Evolutionary conservation across 2,329 filamentous ascomycete species (phyloP).

Genomic region (Exophiala aquamarina): DNA sequence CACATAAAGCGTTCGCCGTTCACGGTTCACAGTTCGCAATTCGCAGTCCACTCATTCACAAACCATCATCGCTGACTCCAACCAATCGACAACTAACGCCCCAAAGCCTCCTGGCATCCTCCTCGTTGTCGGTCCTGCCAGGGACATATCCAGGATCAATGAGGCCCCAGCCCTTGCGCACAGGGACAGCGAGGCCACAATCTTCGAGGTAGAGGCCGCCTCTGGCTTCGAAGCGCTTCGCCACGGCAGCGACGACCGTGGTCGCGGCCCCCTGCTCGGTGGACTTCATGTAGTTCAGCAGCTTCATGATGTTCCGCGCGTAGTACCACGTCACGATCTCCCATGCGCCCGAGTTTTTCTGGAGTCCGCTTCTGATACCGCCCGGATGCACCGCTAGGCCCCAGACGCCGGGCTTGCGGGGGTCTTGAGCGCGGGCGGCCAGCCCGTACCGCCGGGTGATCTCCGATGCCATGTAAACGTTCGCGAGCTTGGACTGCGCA

Average conservation of each 20-base stretch:
- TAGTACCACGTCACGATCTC: conserved; percentile 9
- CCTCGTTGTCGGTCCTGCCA: conserved; percentile 3
- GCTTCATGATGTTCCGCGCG: conserved; percentile 11
- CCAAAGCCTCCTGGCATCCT: background rate
- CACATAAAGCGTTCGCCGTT: no score
- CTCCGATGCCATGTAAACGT: conserved; percentile 52
- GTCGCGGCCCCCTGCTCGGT: conserved; percentile 36
- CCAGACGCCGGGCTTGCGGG: conserved; percentile 32
- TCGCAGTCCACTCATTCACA: no score
- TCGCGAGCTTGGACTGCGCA: conserved; percentile 52
- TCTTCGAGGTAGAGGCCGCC: conserved; percentile 11
- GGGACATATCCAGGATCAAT: conserved; percentile 8
- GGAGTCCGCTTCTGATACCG: conserved; percentile 32
- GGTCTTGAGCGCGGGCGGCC: conserved; percentile 36
- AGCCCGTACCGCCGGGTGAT: conserved; percentile 51
- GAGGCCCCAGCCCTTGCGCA: conserved; percentile 1
- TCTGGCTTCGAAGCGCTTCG: conserved; percentile 2
- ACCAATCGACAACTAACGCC: no score
- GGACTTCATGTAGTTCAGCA: conserved; percentile 29
- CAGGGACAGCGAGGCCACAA: conserved; percentile 23
- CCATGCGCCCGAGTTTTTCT: background rate
- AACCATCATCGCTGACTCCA: no score
- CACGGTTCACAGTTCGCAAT: no score
- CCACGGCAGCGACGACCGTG: conserved; percentile 8
- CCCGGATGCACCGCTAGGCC: conserved; percentile 50